phyloP scores from a whole-genome alignment of 1,139 yeast genomes.

The Meyerozyma smithsonii region DNA sequence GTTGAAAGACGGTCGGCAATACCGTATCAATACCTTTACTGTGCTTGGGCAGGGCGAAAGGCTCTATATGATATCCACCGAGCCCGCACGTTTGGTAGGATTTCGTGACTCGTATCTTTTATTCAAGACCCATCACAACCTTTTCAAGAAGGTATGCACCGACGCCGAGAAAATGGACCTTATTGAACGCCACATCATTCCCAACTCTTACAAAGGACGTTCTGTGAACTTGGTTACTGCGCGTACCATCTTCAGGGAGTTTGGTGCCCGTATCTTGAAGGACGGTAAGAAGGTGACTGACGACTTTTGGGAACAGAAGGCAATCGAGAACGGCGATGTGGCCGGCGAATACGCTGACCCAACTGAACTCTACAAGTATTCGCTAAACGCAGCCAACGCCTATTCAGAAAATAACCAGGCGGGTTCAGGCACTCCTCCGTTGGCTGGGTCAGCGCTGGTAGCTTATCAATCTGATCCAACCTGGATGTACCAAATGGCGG shows the following conservation, averaged over 20 bases:
- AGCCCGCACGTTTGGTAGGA: constrained; percentile 93
- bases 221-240: constrained; percentile 90
- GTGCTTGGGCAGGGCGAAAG: constrained; percentile 68
- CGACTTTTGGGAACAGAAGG: constrained; percentile 81
- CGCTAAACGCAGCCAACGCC: constrained; percentile 9
- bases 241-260: constrained; percentile 81
- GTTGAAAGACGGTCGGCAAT: constrained; percentile 71
- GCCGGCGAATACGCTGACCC: constrained; percentile 83
- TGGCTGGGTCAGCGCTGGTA: constrained; percentile 37
- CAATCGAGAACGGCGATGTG: constrained; percentile 66
- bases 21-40: constrained; percentile 77
- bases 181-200: constrained; percentile 76
- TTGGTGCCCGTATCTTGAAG: constrained; percentile 79
- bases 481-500: constrained; percentile 86
- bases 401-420: constrained; percentile 10
- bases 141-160: constrained; percentile 70
- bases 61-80: constrained; percentile 87
- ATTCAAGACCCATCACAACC: constrained; percentile 74
- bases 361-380: constrained; percentile 37
- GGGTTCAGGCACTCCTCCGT: constrained; percentile 25
- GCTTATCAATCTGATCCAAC: constrained; percentile 59
- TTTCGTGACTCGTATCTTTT: constrained; percentile 88
- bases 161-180: constrained; percentile 81
- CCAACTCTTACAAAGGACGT: constrained; percentile 87
- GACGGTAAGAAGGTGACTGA: constrained; percentile 81